A percentile compares a stretch with the other conserved stretches of the same genome.
Conservation (phyloP, 2,329 filamentous ascomycete species). For the Neopestalotiopsis rosae region DNA sequence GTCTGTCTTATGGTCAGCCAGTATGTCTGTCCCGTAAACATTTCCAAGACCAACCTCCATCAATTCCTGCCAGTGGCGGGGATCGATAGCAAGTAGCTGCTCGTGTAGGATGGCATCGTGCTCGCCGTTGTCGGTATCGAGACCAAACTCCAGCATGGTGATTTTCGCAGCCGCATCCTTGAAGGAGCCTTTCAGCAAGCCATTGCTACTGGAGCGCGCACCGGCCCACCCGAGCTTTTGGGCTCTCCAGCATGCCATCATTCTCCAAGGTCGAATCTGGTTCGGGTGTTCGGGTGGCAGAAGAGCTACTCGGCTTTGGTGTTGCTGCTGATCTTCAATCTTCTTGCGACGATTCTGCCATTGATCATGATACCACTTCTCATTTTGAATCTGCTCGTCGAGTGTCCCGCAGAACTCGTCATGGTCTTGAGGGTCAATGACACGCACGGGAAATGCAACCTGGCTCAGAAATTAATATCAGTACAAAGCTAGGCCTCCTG, state of each 20-base stretch:
- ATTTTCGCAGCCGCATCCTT: neutral
- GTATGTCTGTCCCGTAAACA: neutral
- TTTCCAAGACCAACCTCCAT: neutral
- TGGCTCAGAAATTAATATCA: neutral
- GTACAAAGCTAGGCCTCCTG: neutral
- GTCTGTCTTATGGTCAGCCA: neutral
- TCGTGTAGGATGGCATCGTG: neutral
- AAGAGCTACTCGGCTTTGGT: neutral
- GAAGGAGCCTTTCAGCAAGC: neutral
- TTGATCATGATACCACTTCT: too few species aligned
- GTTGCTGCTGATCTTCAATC: neutral
- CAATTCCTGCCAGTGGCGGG: neutral
- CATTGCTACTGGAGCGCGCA: neutral
- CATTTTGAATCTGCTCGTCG: too few species aligned
- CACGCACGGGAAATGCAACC: neutral
- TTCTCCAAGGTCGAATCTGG: neutral
- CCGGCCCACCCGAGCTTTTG: neutral
- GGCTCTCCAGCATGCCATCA: neutral
- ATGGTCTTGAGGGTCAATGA: neutral
- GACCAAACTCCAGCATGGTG: neutral
- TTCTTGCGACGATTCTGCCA: neutral
- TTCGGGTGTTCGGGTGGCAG: neutral
- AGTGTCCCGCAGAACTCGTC: too few species aligned
- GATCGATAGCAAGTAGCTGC: neutral
- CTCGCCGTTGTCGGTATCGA: neutral